Evolutionary conservation across 208 protist species (phyloP), one percentile per base, ranked within the genome.

Genomic region (Tritrichomonas foetus): DNA sequence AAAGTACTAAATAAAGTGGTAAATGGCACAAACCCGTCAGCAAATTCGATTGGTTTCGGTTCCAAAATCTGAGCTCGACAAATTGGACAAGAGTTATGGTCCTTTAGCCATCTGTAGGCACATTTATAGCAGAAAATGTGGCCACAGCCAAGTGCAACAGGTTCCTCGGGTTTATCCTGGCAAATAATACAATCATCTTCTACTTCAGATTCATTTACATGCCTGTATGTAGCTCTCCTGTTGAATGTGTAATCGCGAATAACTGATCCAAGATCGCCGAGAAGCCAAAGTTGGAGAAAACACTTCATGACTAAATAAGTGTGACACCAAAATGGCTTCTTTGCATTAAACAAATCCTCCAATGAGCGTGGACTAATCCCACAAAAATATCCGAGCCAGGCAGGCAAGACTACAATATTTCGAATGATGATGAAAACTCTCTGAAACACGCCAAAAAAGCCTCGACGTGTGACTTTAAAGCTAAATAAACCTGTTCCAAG

Each of bases 91-190:
- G 78, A 57, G 8, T 44, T 13, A 57, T 89, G 78, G 0, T n/a
- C 14, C 3, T 16, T 27, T 5, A 57, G 30, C 78, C 78, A 89
- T 57, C 78, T 89, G 8, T 53, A 53, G 16, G 30, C 47, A 16
- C 78, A 89, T 89, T 57, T 49, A 36, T 89, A 89, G 30, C 78
- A 89, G 57, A 89, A 89, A 20, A 89, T 57, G 16, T 89, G 78
- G 9, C 25, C 20, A 27, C 78, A 89, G 16, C 47, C 57, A 5
- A 89, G 47, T 57, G 33, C 3, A 20, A 89, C 78, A 89, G 78
- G 78, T 89, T 57, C 47, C 11, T n/a, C 44, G 33, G 78, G 78
- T 27, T 16, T n/a, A 57, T 89, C 47, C 11, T 53, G 44, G 47
- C 78, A 89, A 39, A 89, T 89, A 25, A 89, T 27, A 39, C 78